Evolutionary conservation across 2,329 filamentous ascomycete species (phyloP).

Genomic region (Moelleriella libera): DNA sequence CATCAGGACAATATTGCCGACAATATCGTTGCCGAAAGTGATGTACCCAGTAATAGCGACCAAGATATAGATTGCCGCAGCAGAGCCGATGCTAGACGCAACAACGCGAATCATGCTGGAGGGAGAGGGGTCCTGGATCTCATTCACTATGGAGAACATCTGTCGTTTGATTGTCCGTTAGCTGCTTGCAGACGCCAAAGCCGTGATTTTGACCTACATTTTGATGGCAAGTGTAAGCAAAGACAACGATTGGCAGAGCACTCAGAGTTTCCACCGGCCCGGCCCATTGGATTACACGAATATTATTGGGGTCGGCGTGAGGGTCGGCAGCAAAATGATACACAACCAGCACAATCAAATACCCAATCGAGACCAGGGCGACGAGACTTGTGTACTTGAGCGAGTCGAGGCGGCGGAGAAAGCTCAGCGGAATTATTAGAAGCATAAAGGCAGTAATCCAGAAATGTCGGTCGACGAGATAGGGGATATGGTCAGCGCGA

Average conservation of each 20-base stretch:
- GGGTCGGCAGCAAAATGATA: slow-evolving; percentile 83
- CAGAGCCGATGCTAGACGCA: slow-evolving; percentile 69
- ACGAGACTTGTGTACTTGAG: slow-evolving; percentile 94
- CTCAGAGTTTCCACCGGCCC: slow-evolving; percentile 67
- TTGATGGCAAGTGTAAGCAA: slow-evolving; percentile 98
- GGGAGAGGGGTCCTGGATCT: slow-evolving; percentile 76
- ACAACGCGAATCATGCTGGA: slow-evolving; percentile 63
- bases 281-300: slow-evolving; percentile 66
- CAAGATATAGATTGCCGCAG: slow-evolving; percentile 75
- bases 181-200: background rate
- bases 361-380: slow-evolving; percentile 84
- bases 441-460: slow-evolving; percentile 99
- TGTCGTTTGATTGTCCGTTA: slow-evolving; percentile 21
- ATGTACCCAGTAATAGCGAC: slow-evolving; percentile 93
- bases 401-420: slow-evolving; percentile 80
- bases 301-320: slow-evolving; percentile 55
- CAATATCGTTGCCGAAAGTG: slow-evolving; percentile 80
- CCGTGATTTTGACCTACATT: slow-evolving; percentile 46
- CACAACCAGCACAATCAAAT: slow-evolving; percentile 82
- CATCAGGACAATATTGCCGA: slow-evolving; percentile 89
- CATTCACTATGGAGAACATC: slow-evolving; percentile 99
- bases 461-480: slow-evolving; percentile 80
- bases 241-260: slow-evolving; percentile 87
- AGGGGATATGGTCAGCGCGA: slow-evolving; percentile 46
- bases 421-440: slow-evolving; percentile 86